Evolutionary conservation across 129 eudicot species (phyloP), one percentile per base, ranked within the genome.

Genomic region (Flaveria bidentis): DNA sequence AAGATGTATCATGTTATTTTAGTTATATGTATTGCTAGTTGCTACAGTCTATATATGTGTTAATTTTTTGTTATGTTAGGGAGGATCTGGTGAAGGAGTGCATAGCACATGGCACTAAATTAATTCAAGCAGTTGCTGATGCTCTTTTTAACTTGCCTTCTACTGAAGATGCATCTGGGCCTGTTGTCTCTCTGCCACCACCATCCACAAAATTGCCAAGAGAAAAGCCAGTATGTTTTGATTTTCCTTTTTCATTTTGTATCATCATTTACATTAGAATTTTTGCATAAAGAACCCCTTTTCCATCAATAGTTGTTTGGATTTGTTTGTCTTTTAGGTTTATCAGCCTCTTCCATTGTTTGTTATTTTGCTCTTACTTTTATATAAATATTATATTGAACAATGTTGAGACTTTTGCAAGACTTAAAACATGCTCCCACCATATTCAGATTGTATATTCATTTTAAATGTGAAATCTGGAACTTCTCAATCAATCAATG

Each of bases 121-220:
- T 89, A 78, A 92, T 85, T 74, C 98, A 94, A 83, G 93, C 91
- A 13, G 75, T 94, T 82, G 98, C 93, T 13, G 96, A 91, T 84
- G 57, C 84, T 70, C 97, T 93, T 61, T 93, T 93, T 82, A 87
- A 58, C 71, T 73, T 87, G 80, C 92, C 98, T 74, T 88, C 97
- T 5, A 79, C 84, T 1, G 97, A 94, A 69, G 93, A 87, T 71
- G 84, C 77, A 20, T 87, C 91, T 44, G 98, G 98, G 14, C 97
- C 98, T 6, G 66, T 91, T 61, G 90, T 91, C 26, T 86, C 78
- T 64, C 80, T 94, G 83, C 97, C 98, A 20, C 83, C 84, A 20
- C 97, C 96, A 9, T 82, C 86, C 9, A 89, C 94, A 49, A 94
- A 76, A 82, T 84, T 91, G 83, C 99, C 99, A 28, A 81, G 99